Percentiles rank a stretch among this genome's conserved stretches.
These are phyloP conservation scores for Musa balbisiana DNA, from an alignment of 202 grass and related monocot genomes.

Conservation along the genomic window DNA sequence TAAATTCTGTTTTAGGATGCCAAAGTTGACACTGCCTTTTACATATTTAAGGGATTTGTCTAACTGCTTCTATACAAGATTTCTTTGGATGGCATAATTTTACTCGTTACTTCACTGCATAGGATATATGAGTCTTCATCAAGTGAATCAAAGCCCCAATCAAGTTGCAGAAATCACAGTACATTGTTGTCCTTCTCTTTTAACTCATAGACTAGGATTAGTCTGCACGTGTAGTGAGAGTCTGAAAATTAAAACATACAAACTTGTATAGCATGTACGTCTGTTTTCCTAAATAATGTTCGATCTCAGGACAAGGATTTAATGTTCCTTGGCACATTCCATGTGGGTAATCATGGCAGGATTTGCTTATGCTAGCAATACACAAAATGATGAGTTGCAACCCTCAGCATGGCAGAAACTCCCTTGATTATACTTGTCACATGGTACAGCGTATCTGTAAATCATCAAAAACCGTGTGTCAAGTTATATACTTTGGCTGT, in stretches of 20 bases:
- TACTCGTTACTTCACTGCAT: background rate
- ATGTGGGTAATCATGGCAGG: background rate
- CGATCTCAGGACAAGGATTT: background rate
- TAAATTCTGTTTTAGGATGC: too few relatives aligned
- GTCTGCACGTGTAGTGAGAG: too few relatives aligned
- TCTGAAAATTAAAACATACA: too few relatives aligned
- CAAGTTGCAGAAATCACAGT: background rate
- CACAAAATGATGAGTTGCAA: background rate
- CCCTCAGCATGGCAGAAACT: background rate
- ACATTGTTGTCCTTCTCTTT: too few relatives aligned
- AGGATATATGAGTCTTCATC: background rate
- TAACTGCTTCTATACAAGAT: background rate
- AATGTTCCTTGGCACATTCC: background rate
- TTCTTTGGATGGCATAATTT: background rate
- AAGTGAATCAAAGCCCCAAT: background rate
- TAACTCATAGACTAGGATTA: too few relatives aligned
- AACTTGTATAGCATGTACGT: too few relatives aligned
- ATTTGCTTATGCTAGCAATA: background rate
- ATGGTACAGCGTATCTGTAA: background rate
- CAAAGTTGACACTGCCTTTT: background rate
- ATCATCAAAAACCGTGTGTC: background rate
- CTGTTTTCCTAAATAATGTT: too few relatives aligned
- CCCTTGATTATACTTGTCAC: background rate
- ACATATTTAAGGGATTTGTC: background rate
- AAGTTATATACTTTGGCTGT: background rate